Evolutionary conservation across 2,329 filamentous ascomycete genomes (phyloP), one percentile per base, ranked within the genome.

Genomic region (Verticillium klebahnii): DNA sequence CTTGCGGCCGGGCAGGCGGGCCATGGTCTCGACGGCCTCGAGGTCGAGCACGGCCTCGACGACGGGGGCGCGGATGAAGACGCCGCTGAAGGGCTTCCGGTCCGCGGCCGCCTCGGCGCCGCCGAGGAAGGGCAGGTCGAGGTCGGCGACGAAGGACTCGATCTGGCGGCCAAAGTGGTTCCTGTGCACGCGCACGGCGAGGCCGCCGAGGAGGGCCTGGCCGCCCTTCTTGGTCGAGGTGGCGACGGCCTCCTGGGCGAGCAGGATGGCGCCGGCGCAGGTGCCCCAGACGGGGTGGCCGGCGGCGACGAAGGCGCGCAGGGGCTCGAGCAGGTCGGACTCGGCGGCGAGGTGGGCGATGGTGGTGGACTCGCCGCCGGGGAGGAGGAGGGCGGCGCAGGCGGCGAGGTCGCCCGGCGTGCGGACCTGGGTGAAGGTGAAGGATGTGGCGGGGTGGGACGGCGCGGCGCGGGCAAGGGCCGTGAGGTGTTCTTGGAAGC

Each of bases 111-210:
- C 23, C 1, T 23, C 40, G 17, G 6, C 40, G 17, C 11, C 40
- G 19, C n/a, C 69, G 5, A 96, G 78, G 69, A 96, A 96, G 0
- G 89, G 86, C 29, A 97, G 78, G 15, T 89, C 77, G 36, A 97
- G 75, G 56, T 87, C 83, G 0, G 89, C 87, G 70, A 95, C 87
- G 74, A 98, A 98, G 72, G 91, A 96, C 76, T 98, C 92, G 15
- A 90, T 89, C 76, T 99, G 95, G 60, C 94, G 86, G 3, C 95
- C 95, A 71, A 97, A 99, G 74, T 97, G 92, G 72, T 98, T 99
- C 56, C 95, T 85, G 71, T 96, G 93, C 36, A 98, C 93, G 56
- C 92, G 84, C 39, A 99, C 93, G 70, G 93, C 89, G 40, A 99
- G 82, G 2, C 95, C 95, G 15, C 95, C 95, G 65, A 99, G 92